These are phyloP conservation scores for Cornus suecica DNA, from an alignment of 148 eudicot species.

Conservation along the genomic window DNA sequence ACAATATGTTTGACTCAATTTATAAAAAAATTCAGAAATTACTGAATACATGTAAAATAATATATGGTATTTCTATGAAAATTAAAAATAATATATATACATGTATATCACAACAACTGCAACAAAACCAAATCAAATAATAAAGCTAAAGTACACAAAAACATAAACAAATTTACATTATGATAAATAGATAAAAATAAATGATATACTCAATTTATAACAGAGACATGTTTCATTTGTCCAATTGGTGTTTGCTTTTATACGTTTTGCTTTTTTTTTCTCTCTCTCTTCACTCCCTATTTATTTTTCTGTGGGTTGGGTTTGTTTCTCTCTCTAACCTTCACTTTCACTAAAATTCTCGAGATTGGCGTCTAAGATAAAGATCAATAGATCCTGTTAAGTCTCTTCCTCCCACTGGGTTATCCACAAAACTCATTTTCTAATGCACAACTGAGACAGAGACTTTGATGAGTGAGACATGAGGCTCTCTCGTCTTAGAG, in stretches of 20 bases:
- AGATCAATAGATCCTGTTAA: slow-evolving; percentile 23
- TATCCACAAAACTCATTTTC: background rate
- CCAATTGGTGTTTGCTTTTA: background rate
- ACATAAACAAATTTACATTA: too few relatives aligned
- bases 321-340: background rate
- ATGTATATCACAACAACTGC: too few relatives aligned
- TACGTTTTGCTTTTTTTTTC: background rate
- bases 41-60: too few relatives aligned
- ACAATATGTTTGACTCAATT: too few relatives aligned
- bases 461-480: slow-evolving; percentile 34
- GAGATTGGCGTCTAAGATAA: slow-evolving; percentile 30
- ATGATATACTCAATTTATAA: too few relatives aligned
- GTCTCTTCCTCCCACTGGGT: background rate
- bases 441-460: background rate
- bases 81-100: too few relatives aligned
- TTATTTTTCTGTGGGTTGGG: background rate
- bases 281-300: background rate
- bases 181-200: too few relatives aligned
- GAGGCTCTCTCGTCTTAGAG: slow-evolving; percentile 49
- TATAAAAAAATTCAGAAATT: too few relatives aligned
- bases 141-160: too few relatives aligned
- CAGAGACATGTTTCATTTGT: background rate
- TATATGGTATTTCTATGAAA: too few relatives aligned
- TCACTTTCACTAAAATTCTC: slow-evolving; percentile 29
- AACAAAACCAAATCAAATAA: too few relatives aligned